Percentiles rank a stretch among this genome's conserved stretches.
Conservation (phyloP, 257 asterid genomes). For the Solanum gracilifrons region DNA sequence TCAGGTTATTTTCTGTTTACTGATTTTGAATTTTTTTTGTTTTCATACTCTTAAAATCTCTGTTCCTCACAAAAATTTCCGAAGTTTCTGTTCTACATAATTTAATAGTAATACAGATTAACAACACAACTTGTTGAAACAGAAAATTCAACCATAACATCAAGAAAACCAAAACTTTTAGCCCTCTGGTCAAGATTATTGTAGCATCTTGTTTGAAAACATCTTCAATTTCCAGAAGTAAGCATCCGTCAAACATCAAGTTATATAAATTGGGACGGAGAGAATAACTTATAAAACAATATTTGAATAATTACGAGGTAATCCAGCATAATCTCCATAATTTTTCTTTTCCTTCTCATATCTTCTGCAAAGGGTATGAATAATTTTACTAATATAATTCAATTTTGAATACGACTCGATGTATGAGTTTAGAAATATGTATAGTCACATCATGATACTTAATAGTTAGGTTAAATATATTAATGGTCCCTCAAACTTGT, state of each 20-base stretch:
- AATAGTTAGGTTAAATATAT: neutral
- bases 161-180: neutral
- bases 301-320: too few relatives aligned
- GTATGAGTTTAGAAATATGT: too few relatives aligned
- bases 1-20: neutral
- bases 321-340: neutral
- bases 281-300: too few relatives aligned
- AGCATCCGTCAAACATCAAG: neutral
- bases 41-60: neutral
- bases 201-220: neutral
- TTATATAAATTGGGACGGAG: neutral
- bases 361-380: too few relatives aligned
- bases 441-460: neutral
- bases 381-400: too few relatives aligned
- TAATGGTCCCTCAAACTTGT: neutral
- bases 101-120: neutral
- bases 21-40: neutral
- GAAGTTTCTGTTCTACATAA: too few relatives aligned
- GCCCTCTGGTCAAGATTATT: neutral
- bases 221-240: neutral
- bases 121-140: neutral
- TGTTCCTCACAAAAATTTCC: too few relatives aligned
- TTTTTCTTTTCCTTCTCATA: neutral
- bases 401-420: too few relatives aligned
- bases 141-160: neutral